Percentiles rank a stretch among this genome's conserved stretches.
These are phyloP conservation scores for Ustulina deusta DNA, from an alignment of 2,329 filamentous ascomycete genomes.

Conservation along the genomic window DNA sequence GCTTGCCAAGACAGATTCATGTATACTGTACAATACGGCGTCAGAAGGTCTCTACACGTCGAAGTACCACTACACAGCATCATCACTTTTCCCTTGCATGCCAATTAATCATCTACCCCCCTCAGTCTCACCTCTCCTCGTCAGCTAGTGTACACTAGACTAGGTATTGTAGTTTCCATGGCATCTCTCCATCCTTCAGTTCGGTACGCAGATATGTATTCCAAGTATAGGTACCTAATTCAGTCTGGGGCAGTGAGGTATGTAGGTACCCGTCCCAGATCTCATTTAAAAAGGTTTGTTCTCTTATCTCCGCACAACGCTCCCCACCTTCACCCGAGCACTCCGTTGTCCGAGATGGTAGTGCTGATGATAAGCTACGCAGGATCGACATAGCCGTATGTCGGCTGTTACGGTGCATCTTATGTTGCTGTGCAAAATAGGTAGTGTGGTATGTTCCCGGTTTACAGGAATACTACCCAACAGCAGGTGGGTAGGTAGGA, in stretches of 20 bases:
- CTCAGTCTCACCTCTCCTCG: neutral
- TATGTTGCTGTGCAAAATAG: constrained; percentile 5
- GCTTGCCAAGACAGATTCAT: neutral
- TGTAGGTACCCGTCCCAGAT: neutral
- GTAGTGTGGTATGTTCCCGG: neutral
- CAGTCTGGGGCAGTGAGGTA: neutral
- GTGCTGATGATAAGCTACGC: constrained; percentile 31
- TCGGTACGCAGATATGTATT: too few relatives aligned
- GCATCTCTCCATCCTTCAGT: neutral
- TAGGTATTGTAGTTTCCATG: too few relatives aligned
- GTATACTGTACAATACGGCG: too few relatives aligned
- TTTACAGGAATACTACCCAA: neutral
- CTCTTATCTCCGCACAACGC: constrained; percentile 19
- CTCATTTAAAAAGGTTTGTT: constrained; percentile 15
- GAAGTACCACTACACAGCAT: too few relatives aligned
- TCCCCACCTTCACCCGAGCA: constrained; percentile 23
- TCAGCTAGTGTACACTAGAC: neutral
- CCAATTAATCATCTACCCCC: too few relatives aligned
- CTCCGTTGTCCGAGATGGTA: constrained; percentile 29
- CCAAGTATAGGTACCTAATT: too few relatives aligned
- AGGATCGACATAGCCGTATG: constrained; percentile 12
- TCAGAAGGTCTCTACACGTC: too few relatives aligned
- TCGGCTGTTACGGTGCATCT: constrained; percentile 13
- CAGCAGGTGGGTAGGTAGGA: neutral
- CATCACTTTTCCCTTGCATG: too few relatives aligned